phyloP scores from a whole-genome alignment of 495 filamentous ascomycete genomes.

The Penicillium maclennaniae region DNA sequence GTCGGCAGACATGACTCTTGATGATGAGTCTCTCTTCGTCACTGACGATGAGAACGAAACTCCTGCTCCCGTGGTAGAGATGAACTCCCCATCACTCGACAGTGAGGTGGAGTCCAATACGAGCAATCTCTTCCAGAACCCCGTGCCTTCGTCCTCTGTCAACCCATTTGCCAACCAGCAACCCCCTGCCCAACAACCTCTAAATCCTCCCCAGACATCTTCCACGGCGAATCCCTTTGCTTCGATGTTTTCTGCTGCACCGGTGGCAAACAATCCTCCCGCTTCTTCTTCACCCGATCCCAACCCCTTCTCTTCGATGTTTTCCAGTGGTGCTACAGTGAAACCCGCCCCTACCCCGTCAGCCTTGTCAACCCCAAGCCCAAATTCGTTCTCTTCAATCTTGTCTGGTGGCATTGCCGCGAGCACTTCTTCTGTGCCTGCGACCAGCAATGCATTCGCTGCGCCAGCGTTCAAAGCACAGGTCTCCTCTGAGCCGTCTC shows the following conservation, averaged over 20 bases:
- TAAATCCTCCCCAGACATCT: neutral
- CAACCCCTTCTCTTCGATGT: conserved; percentile 10
- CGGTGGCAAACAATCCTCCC: neutral
- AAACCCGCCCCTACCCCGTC: neutral
- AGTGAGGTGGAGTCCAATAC: neutral
- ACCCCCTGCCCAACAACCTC: neutral
- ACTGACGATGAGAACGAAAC: conserved; percentile 36
- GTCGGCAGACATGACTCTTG: conserved; percentile 5
- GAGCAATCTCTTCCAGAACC: conserved; percentile 8
- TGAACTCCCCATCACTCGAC: neutral
- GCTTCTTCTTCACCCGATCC: conserved; percentile 1
- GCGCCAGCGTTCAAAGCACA: neutral
- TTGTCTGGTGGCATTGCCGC: neutral
- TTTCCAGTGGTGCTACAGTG: neutral
- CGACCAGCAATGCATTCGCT: neutral
- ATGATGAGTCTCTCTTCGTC: conserved; percentile 44
- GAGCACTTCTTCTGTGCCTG: neutral
- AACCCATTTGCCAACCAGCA: neutral
- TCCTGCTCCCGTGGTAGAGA: conserved; percentile 11
- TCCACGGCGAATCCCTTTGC: conserved; percentile 9
- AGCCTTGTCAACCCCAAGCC: neutral
- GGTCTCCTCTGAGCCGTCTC: neutral
- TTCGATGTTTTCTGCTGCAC: conserved; percentile 15
- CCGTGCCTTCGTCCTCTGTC: conserved; percentile 7
- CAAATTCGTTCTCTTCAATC: neutral